Conservation (phyloP, 208 protist genomes). For the Strigomonas galati region DNA sequence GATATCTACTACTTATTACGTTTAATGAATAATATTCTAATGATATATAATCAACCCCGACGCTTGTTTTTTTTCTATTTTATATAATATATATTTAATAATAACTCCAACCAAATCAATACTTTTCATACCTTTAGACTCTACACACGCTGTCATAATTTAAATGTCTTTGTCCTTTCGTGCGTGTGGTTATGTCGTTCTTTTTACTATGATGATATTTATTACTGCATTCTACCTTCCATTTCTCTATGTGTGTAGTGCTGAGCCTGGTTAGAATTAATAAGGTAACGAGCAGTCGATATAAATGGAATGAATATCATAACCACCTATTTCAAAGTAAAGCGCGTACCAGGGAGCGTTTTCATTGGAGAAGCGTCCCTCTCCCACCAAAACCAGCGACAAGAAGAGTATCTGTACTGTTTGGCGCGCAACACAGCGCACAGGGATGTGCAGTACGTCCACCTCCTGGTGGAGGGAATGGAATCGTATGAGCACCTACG, state of each 20-base stretch:
- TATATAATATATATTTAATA: too few species aligned
- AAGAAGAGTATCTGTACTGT: constrained; percentile 73
- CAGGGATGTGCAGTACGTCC: constrained; percentile 41
- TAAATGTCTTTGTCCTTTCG: not conserved
- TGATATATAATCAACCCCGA: too few species aligned
- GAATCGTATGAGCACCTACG: constrained; percentile 57
- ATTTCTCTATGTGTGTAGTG: too few species aligned
- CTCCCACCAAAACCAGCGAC: constrained; percentile 29
- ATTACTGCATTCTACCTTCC: too few species aligned
- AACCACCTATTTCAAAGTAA: constrained; percentile 76
- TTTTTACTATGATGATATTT: too few species aligned
- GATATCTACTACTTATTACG: not conserved
- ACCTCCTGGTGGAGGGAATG: constrained; percentile 62
- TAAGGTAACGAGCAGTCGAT: too few species aligned
- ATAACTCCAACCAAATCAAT: not conserved
- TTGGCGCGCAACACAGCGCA: constrained; percentile 46
- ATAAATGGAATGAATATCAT: constrained; percentile 59
- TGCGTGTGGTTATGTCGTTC: not conserved
- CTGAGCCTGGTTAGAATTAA: too few species aligned
- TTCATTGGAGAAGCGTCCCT: constrained; percentile 48
- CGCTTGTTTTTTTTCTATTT: too few species aligned
- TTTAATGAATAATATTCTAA: constrained; percentile 6
- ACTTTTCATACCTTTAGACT: too few species aligned
- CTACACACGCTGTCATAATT: too few species aligned
- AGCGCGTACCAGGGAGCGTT: constrained; percentile 48